Conservation (phyloP, 2,329 filamentous ascomycete genomes). For the Scolecobasidium constrictum region DNA sequence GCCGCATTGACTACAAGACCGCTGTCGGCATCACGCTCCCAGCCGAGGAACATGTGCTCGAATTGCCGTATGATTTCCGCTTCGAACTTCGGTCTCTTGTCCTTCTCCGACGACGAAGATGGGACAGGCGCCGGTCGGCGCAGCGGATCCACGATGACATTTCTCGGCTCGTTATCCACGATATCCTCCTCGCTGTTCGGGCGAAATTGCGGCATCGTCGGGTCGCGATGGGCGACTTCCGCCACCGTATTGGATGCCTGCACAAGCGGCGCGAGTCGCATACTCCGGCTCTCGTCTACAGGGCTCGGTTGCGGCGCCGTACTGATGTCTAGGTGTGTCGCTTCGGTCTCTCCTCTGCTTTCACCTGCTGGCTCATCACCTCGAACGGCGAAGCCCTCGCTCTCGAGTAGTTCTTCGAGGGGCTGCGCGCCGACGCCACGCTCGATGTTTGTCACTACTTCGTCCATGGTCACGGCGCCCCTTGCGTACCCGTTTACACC, state of each 20-base stretch:
- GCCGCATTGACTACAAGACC: neutral
- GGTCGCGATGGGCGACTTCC: conserved; percentile 36
- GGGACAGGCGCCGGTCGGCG: neutral
- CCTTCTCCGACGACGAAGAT: neutral
- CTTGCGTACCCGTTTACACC: neutral
- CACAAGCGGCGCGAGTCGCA: neutral
- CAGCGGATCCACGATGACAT: neutral
- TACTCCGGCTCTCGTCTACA: too few relatives aligned
- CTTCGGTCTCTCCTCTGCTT: neutral
- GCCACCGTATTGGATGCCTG: too few relatives aligned
- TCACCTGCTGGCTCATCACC: neutral
- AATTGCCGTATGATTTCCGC: conserved; percentile 3
- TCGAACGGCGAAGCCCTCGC: neutral
- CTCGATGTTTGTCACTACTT: conserved; percentile 3
- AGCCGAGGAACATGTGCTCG: neutral
- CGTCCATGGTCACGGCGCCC: neutral
- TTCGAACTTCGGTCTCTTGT: conserved; percentile 14
- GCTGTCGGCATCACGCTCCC: neutral
- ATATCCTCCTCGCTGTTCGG: conserved; percentile 37
- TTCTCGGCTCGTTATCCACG: neutral
- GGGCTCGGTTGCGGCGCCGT: neutral
- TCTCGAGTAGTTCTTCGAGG: conserved; percentile 1
- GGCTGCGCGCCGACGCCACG: neutral
- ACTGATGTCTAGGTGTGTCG: neutral
- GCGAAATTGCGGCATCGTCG: conserved; percentile 58